A percentile compares a stretch with the other conserved stretches of the same genome.
These are phyloP conservation scores for Calonectria ilicicola DNA, from an alignment of 2,329 filamentous ascomycete species.

Conservation along the genomic window DNA sequence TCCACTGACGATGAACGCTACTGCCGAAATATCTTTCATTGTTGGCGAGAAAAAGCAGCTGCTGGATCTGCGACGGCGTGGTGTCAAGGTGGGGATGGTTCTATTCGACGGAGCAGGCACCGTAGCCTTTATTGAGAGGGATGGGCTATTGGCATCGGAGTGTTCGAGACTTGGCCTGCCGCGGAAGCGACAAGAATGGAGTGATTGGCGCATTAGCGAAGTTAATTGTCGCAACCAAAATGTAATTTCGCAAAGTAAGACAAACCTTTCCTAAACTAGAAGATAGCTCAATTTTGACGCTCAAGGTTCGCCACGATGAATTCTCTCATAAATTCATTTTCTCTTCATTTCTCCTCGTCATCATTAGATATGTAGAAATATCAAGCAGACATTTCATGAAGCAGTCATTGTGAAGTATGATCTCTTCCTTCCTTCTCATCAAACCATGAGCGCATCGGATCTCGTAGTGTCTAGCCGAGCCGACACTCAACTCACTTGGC, in stretches of 20 bases:
- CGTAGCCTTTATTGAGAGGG: neutral
- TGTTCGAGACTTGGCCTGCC: neutral
- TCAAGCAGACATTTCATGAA: neutral
- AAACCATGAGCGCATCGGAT: neutral
- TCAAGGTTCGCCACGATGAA: neutral
- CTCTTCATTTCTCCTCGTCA: too few relatives aligned
- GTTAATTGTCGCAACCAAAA: neutral
- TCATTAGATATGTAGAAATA: neutral
- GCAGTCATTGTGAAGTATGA: accelerated
- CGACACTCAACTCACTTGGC: neutral
- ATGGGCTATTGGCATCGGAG: neutral
- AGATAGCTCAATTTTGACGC: neutral
- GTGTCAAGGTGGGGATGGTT: neutral
- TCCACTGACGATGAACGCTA: neutral
- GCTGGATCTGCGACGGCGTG: neutral
- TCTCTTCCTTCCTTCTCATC: neutral
- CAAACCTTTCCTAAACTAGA: neutral
- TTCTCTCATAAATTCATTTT: neutral
- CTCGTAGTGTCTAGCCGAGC: neutral
- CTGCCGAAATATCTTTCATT: neutral
- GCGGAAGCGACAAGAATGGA: too few relatives aligned
- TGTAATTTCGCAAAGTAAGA: neutral
- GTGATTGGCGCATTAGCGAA: neutral
- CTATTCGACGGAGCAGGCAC: neutral
- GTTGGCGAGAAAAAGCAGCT: too few relatives aligned